Evolutionary conservation across 2,329 filamentous ascomycete genomes (phyloP).

Genomic region (Phialocephala sp.): DNA sequence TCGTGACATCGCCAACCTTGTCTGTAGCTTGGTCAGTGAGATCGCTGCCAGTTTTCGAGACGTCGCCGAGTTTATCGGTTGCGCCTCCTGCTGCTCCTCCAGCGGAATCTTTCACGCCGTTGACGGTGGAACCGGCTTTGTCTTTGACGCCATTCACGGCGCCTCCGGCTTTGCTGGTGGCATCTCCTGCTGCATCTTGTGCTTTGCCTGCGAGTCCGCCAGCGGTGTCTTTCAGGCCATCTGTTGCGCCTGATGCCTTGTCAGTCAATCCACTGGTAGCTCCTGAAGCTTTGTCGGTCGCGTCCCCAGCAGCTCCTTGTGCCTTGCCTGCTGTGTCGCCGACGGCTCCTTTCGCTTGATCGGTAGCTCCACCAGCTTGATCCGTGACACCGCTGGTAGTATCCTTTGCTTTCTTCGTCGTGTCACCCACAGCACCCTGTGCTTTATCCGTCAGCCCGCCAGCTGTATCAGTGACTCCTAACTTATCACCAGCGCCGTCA

Average conservation of each 20-base stretch:
- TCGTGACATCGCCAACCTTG: conserved; percentile 8
- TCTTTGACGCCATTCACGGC: conserved; percentile 15
- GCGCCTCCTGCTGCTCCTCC: neutral
- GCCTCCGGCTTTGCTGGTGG: neutral
- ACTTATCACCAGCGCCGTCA: conserved; percentile 3
- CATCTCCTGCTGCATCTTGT: conserved; percentile 9
- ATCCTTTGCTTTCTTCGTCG: conserved; percentile 5
- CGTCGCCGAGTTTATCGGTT: neutral
- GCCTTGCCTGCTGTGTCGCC: conserved; percentile 15
- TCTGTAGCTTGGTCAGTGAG: neutral
- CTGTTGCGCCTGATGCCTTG: conserved; percentile 6
- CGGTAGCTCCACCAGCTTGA: conserved; percentile 16
- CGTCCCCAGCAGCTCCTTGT: conserved; percentile 6
- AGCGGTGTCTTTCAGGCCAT: conserved; percentile 17
- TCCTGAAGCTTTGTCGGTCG: neutral
- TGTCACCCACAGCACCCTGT: neutral
- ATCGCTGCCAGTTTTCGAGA: neutral
- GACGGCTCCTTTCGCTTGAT: conserved; percentile 20
- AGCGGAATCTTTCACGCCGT: neutral
- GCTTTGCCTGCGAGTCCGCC: conserved; percentile 6
- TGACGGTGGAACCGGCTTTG: neutral
- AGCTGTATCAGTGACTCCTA: conserved; percentile 19
- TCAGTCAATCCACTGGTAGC: neutral
- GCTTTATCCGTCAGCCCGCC: neutral
- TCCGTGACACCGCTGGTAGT: conserved; percentile 17